Base-by-base conservation (phyloP, 2,329 filamentous ascomycete genomes). In the Neoascochyta sp. region DNA sequence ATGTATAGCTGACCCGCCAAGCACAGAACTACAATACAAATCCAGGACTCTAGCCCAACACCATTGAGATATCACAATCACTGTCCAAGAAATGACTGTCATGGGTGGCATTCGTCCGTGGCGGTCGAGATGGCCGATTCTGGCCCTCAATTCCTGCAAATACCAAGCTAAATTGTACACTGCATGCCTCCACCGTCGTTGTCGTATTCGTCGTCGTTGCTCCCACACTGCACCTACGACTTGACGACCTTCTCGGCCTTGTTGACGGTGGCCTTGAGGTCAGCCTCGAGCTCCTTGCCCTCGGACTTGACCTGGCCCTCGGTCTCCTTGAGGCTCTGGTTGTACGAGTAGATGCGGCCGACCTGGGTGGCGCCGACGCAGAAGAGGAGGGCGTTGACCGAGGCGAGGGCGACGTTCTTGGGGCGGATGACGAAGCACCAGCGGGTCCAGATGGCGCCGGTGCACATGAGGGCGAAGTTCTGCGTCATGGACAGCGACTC, bases 371-470 rank as follows among this genome's bases (percentile, higher is more conserved):
- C 70, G 53, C 92, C 92, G 43, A 95, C 89, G 47, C 83, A 70
- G 54, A 85, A 90, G 52, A 98, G 83, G 76, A 95, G 93, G 78
- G 95, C 95, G 78, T 98, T 98, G 62, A 96, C 92, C 32, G 88
- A 81, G 40, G 92, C 92, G 37, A 98, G 81, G 40, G 95, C 83
- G 57, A 88, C 70, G 74, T 98, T 98, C 68, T 80, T 81, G 35
- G 92, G 92, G 67, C 81, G 88, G 69, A 98, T 98, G 65, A 98
- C 84, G 62, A 96, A 75, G 75, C 92, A 98, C 92, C 92, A 98
- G 49, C 92, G 80, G 24, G 92, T 98, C 92, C 92, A 98, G 75
- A 98, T 98, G 46, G 84, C 68, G 48, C 92, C 92, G 7, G 92
- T 98, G 52, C 81, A 81, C 60, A 86, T 92, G 50, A 98, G 77